phyloP scores from a whole-genome alignment of 2,329 filamentous ascomycete genomes.

The Beauveria brongniartii region DNA sequence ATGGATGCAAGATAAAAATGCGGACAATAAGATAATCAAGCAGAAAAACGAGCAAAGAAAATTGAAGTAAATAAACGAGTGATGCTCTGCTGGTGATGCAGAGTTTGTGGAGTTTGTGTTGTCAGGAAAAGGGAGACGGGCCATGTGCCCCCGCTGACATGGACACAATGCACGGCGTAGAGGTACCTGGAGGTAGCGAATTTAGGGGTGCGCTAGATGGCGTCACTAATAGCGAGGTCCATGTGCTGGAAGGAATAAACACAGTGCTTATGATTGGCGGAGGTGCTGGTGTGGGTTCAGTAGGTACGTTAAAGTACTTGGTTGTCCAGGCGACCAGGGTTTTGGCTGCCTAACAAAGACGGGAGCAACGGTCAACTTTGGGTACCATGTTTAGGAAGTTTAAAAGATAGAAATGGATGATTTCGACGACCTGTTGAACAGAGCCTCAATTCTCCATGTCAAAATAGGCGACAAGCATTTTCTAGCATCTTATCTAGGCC shows the following conservation, averaged over 20 bases:
- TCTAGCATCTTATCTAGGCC: neutral
- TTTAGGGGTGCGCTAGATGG: neutral
- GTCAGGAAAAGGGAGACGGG: conserved; percentile 8
- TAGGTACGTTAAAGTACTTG: conserved; percentile 1
- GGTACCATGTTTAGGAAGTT: neutral
- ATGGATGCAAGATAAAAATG: conserved; percentile 1
- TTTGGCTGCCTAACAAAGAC: neutral
- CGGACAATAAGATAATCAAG: neutral
- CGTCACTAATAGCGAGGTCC: neutral
- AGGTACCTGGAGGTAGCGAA: neutral
- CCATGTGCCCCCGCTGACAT: neutral
- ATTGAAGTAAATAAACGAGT: conserved; percentile 4
- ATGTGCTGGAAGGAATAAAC: conserved; percentile 1
- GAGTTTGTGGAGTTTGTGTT: conserved; percentile 12
- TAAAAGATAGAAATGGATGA: neutral
- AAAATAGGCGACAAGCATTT: neutral
- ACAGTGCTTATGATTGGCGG: neutral
- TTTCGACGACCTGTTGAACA: neutral
- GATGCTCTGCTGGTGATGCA: conserved; percentile 7
- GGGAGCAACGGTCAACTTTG: neutral
- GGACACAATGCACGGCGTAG: neutral
- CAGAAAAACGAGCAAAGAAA: neutral
- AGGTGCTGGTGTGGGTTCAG: neutral
- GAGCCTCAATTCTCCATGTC: neutral
- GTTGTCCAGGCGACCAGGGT: conserved; percentile 4